Percentiles rank a stretch among this genome's conserved stretches.
phyloP scores from a whole-genome alignment of 192 early-diverging fungal species.

The Backusella parvicylindrica region DNA sequence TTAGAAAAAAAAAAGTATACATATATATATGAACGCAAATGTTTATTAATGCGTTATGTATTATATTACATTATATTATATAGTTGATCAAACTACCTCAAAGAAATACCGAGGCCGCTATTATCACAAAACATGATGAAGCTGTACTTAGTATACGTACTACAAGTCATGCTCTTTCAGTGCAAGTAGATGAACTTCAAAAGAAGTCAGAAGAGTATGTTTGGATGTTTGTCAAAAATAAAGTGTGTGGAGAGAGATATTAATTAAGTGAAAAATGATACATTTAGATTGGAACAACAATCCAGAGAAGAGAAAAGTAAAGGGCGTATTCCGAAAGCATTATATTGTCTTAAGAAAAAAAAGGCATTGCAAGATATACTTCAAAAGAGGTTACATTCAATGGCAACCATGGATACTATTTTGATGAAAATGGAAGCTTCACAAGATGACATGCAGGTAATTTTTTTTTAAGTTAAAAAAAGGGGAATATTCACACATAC shows the following conservation, averaged over 20 bases:
- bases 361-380: conserved; percentile 49
- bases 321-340: conserved; percentile 47
- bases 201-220: conserved; percentile 48
- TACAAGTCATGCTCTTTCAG: conserved; percentile 44
- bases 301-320: conserved; percentile 4
- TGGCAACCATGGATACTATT: conserved; percentile 59
- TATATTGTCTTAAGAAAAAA: conserved; percentile 53
- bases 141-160: conserved; percentile 55
- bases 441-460: conserved; percentile 57
- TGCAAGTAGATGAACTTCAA: conserved; percentile 59
- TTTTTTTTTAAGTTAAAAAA: background rate
- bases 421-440: conserved; percentile 60
- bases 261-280: background rate
- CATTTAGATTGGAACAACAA: background rate
- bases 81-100: conserved; percentile 24
- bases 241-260: no score
- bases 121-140: conserved; percentile 53
- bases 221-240: no score
- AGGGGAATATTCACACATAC: background rate
- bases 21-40: background rate
- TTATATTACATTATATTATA: no score
- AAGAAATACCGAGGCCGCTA: background rate
- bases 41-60: background rate
- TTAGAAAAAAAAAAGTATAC: background rate
- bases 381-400: conserved; percentile 51